Percentiles rank a stretch among this genome's conserved stretches.
Conservation (phyloP, 2,329 filamentous ascomycete species). For the Alternaria solani region DNA sequence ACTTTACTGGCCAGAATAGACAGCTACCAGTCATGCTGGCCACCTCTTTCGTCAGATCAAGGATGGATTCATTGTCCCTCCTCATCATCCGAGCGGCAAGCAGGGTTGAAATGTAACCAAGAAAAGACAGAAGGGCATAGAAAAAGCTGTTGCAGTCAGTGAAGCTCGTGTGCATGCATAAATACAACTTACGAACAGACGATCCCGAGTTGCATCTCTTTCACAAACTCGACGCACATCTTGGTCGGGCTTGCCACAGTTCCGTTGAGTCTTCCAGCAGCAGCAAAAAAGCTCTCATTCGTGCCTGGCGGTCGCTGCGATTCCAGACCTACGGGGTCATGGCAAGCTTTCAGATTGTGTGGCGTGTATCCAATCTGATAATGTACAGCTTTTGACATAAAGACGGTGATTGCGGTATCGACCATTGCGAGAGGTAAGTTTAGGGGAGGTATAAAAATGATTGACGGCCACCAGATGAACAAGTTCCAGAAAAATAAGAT, state of each 20-base stretch:
- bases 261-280: constrained; percentile 32
- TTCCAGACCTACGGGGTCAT: background rate
- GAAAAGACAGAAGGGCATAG: constrained; percentile 21
- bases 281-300: constrained; percentile 42
- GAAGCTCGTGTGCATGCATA: background rate
- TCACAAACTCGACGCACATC: constrained; percentile 35
- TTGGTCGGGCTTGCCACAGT: constrained; percentile 22
- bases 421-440: constrained; percentile 17
- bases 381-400: constrained; percentile 9
- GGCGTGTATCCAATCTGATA: constrained; percentile 21
- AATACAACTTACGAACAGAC: constrained; percentile 22
- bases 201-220: constrained; percentile 35
- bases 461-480: constrained; percentile 3
- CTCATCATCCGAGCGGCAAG: background rate
- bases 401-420: constrained; percentile 15
- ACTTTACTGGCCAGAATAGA: constrained; percentile 4
- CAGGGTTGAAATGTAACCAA: constrained; percentile 19
- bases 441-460: constrained; percentile 14
- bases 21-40: background rate
- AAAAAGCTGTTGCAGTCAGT: constrained; percentile 14
- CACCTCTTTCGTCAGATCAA: background rate
- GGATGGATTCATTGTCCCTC: constrained; percentile 2
- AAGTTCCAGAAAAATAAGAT: constrained; percentile 14
- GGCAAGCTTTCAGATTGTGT: constrained; percentile 8
- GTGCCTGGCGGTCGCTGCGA: constrained; percentile 18